These are phyloP conservation scores for Fusarium chuoi DNA, from an alignment of 2,329 filamentous ascomycete genomes.

Conservation along the genomic window DNA sequence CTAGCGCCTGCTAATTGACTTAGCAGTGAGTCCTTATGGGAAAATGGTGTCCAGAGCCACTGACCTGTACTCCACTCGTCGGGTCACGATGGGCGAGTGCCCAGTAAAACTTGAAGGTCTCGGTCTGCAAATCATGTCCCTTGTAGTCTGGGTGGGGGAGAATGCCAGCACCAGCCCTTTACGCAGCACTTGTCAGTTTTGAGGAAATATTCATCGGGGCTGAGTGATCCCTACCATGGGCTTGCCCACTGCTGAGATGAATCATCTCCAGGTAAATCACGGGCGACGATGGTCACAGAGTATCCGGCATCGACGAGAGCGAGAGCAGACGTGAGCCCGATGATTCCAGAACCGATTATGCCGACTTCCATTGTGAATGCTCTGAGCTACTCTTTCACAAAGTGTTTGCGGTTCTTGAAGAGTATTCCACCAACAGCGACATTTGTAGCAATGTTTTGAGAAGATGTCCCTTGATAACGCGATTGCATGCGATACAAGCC, in stretches of 20 bases:
- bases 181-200: not conserved
- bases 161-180: not conserved
- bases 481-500: not conserved
- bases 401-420: fast-evolving
- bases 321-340: not conserved
- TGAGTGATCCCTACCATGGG: not conserved
- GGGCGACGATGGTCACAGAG: not conserved
- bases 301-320: not conserved
- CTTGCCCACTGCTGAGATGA: not conserved
- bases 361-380: not conserved
- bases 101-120: not conserved
- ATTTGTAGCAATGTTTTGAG: not conserved
- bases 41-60: not conserved
- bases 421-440: not conserved
- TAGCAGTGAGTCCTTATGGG: not conserved
- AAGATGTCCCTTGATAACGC: not conserved
- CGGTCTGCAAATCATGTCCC: not conserved
- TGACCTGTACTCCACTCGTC: not conserved
- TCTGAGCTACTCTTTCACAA: not conserved
- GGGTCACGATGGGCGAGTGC: not conserved
- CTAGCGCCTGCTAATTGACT: not conserved
- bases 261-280: not conserved
- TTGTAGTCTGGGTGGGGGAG: not conserved
- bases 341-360: not conserved
- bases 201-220: not conserved